phyloP scores from a whole-genome alignment of 805 yeast species.

The Metschnikowia proteae region DNA sequence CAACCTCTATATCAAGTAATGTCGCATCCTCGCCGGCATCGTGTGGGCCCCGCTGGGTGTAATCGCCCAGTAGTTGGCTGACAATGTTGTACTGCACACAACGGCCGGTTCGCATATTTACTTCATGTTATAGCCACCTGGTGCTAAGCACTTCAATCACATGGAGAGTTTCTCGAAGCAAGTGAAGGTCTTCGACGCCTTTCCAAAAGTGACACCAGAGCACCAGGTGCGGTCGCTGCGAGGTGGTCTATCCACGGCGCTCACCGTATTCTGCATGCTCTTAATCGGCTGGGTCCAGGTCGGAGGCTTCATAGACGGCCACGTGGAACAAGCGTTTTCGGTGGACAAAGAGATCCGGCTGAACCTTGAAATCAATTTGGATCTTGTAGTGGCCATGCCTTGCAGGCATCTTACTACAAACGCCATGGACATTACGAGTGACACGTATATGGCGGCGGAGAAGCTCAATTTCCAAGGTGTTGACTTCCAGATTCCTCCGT shows the following conservation, averaged over 20 bases:
- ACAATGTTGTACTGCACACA: neutral
- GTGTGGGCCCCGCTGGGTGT: neutral
- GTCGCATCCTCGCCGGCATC: too few relatives aligned
- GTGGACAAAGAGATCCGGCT: constrained; percentile 62
- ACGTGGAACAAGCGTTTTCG: constrained; percentile 67
- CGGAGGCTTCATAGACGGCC: constrained; percentile 82
- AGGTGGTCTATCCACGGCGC: constrained; percentile 70
- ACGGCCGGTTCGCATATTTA: neutral
- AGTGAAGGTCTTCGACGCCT: constrained; percentile 47
- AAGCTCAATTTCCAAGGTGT: constrained; percentile 67
- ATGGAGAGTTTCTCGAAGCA: constrained; percentile 36
- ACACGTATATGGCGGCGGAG: constrained; percentile 74
- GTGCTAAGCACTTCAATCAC: neutral
- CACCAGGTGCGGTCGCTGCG: constrained; percentile 71
- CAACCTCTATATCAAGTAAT: too few relatives aligned
- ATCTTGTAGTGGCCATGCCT: constrained; percentile 77
- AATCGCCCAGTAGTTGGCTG: neutral
- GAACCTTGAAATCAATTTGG: constrained; percentile 68
- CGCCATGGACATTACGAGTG: constrained; percentile 74
- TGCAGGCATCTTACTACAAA: constrained; percentile 73
- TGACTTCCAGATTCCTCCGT: constrained; percentile 50
- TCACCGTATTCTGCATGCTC: constrained; percentile 58
- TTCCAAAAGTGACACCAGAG: constrained; percentile 43
- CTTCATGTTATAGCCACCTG: constrained; percentile 1
- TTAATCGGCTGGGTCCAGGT: constrained; percentile 79